Percentiles rank a stretch among this genome's conserved stretches.
Evolutionary conservation across 2,329 filamentous ascomycete species (phyloP).

Genomic region (Diplodia corticola): DNA sequence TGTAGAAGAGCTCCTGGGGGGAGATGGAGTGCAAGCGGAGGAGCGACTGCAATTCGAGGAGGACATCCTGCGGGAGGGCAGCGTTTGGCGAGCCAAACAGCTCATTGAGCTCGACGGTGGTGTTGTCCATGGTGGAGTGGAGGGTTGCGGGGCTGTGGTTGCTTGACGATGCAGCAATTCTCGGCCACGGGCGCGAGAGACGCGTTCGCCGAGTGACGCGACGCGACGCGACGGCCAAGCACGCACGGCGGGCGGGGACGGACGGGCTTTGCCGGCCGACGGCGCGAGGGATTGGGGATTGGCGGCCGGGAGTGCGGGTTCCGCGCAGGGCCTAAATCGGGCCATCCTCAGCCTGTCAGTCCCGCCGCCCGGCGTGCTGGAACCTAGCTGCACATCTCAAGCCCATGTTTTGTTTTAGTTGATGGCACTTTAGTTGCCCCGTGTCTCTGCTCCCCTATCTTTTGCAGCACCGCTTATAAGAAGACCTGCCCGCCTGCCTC

Average conservation of each 20-base stretch:
- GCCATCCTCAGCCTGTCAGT: background rate
- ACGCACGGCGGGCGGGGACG: background rate
- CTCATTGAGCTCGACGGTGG: constrained; percentile 56
- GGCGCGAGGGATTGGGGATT: background rate
- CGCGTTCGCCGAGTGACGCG: constrained; percentile 11
- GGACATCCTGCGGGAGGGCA: constrained; percentile 72
- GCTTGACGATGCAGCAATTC: constrained; percentile 3
- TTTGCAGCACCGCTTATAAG: background rate
- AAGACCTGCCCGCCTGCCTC: background rate
- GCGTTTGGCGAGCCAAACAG: constrained; percentile 56
- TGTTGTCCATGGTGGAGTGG: constrained; percentile 50
- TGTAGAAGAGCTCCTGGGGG: constrained; percentile 89
- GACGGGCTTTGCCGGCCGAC: too few species aligned
- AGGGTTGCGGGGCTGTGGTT: constrained; percentile 11
- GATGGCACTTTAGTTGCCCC: background rate
- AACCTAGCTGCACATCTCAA: background rate
- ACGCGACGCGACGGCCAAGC: constrained; percentile 28
- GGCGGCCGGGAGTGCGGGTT: background rate
- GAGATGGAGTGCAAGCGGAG: constrained; percentile 78
- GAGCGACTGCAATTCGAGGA: constrained; percentile 81
- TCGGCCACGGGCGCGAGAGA: background rate
- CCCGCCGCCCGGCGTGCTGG: background rate
- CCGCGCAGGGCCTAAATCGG: background rate
- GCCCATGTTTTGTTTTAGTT: background rate
- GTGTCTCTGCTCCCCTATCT: background rate